Percentiles rank a stretch among this genome's conserved stretches.
These are phyloP conservation scores for Sarocladium strictum DNA, from an alignment of 2,329 filamentous ascomycete genomes.

Conservation along the genomic window DNA sequence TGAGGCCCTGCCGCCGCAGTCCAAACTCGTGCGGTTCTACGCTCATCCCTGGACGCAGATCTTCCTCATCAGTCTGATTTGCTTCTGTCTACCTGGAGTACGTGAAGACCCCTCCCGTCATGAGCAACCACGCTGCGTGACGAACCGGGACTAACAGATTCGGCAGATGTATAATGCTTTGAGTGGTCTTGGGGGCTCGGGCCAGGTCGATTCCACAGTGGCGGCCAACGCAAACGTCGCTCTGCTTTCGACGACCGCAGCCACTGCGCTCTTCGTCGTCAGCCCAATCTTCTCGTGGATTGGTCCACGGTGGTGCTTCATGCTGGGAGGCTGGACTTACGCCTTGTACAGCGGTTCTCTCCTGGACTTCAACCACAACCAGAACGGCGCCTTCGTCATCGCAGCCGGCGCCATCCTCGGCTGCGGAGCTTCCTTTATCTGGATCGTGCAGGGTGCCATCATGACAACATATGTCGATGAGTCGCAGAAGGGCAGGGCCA, in stretches of 20 bases:
- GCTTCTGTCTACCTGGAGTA: conserved; percentile 40
- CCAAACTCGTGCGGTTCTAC: conserved; percentile 24
- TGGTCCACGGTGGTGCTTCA: conserved; percentile 34
- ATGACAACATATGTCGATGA: conserved; percentile 41
- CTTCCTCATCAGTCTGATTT: conserved; percentile 41
- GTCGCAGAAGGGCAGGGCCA: conserved; percentile 35
- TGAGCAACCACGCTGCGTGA: neutral
- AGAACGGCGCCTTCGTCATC: conserved; percentile 38
- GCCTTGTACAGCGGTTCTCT: conserved; percentile 37
- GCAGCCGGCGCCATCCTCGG: conserved; percentile 38
- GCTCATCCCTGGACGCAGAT: conserved; percentile 42
- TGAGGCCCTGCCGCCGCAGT: conserved; percentile 8
- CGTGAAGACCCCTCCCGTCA: conserved; percentile 14
- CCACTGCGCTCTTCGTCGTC: conserved; percentile 35
- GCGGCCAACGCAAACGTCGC: conserved; percentile 41
- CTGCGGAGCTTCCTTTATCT: conserved; percentile 37
- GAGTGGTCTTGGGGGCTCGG: conserved; percentile 36
- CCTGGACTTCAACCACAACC: conserved; percentile 33
- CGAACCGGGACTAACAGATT: neutral
- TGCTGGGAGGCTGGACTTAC: conserved; percentile 40
- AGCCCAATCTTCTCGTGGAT: conserved; percentile 36
- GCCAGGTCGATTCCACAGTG: conserved; percentile 37
- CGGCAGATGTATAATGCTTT: conserved; percentile 42
- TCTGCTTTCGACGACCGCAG: conserved; percentile 34
- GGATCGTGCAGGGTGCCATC: conserved; percentile 41